Conservation (phyloP, 495 filamentous ascomycete genomes). For the Annulohypoxylon moriforme region DNA sequence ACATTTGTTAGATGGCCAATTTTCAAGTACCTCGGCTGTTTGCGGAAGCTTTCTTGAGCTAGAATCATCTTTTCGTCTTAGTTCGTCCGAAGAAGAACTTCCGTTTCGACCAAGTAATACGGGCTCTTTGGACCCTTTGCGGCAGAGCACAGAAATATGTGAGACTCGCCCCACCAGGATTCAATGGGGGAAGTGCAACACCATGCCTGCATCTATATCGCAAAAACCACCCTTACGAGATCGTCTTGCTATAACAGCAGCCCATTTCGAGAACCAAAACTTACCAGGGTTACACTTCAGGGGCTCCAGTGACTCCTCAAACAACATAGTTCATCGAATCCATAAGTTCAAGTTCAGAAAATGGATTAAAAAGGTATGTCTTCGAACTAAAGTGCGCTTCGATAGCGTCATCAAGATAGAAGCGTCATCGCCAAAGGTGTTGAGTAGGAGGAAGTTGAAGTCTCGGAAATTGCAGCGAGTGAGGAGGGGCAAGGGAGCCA, state of each 20-base stretch:
- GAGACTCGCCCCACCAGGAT: constrained; percentile 1
- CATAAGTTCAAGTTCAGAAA: constrained; percentile 40
- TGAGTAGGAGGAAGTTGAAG: constrained; percentile 16
- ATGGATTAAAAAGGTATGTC: constrained; percentile 43
- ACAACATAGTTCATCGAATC: constrained; percentile 30
- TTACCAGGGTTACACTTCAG: constrained; percentile 7
- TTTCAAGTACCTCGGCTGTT: constrained; percentile 36
- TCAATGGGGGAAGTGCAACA: constrained; percentile 19
- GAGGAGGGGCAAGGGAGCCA: not conserved
- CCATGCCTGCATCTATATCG: constrained; percentile 29
- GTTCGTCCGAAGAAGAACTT: constrained; percentile 28
- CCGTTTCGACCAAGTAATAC: constrained; percentile 19
- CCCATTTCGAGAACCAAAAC: not conserved
- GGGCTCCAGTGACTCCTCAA: constrained; percentile 27
- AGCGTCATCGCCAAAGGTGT: not conserved
- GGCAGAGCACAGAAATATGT: constrained; percentile 29
- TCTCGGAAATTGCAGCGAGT: constrained; percentile 9
- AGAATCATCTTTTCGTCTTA: not conserved
- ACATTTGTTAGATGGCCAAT: constrained; percentile 25
- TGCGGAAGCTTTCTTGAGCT: constrained; percentile 30
- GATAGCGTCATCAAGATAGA: constrained; percentile 29
- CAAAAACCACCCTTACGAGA: not conserved
- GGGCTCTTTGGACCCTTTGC: constrained; percentile 29
- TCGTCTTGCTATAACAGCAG: not conserved
- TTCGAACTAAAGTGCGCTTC: constrained; percentile 41